phyloP scores from a whole-genome alignment of 2,329 filamentous ascomycete genomes.

The Fusarium sp. region DNA sequence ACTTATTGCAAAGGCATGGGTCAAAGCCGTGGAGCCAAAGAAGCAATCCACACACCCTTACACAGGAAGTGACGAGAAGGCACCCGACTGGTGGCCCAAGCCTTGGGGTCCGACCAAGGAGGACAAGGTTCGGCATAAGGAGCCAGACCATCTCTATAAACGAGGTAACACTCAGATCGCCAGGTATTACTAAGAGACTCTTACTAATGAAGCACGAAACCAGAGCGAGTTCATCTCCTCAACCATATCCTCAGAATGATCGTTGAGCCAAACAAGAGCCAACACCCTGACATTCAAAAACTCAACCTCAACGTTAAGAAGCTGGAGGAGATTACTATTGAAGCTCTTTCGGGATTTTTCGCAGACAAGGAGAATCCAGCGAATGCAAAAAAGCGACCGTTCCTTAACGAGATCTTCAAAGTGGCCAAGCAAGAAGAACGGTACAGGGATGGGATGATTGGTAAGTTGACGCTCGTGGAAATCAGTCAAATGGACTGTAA shows the following conservation, averaged over 20 bases:
- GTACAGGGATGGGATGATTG: constrained; percentile 68
- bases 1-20: constrained; percentile 79
- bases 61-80: constrained; percentile 72
- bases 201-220: constrained; percentile 14
- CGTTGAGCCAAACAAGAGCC: constrained; percentile 62
- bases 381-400: constrained; percentile 68
- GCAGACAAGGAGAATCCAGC: constrained; percentile 63
- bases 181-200: background rate
- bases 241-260: constrained; percentile 72
- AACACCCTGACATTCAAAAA: constrained; percentile 67
- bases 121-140: constrained; percentile 74
- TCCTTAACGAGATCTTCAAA: constrained; percentile 72
- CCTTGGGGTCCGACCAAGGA: constrained; percentile 64
- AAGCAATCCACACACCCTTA: constrained; percentile 83
- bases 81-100: constrained; percentile 77
- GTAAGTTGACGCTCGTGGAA: constrained; percentile 55
- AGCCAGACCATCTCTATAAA: constrained; percentile 80
- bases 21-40: constrained; percentile 80
- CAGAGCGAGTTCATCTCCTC: constrained; percentile 71
- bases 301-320: constrained; percentile 66
- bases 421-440: constrained; percentile 70
- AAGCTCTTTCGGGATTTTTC: constrained; percentile 71
- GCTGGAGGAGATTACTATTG: constrained; percentile 69
- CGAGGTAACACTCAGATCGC: constrained; percentile 61
- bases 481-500: background rate